These are phyloP conservation scores for Domatiomyces globalis DNA, from an alignment of 2,329 filamentous ascomycete genomes.

Conservation along the genomic window DNA sequence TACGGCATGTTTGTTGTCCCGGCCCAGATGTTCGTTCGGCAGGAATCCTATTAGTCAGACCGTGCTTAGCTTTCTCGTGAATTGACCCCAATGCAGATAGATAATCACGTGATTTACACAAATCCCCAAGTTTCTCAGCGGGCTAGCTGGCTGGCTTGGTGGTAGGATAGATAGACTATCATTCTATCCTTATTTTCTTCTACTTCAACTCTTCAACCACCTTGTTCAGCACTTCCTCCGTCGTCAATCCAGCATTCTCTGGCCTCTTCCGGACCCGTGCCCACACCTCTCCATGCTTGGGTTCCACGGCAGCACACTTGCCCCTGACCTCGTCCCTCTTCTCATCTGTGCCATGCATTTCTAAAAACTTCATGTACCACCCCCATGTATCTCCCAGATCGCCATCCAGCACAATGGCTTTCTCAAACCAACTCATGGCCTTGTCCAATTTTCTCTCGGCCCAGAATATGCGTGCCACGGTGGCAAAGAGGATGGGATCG, in stretches of 20 bases:
- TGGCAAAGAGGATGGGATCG: constrained; percentile 75
- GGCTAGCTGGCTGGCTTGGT: too few species aligned
- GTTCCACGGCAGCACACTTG: constrained; percentile 72
- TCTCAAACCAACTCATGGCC: constrained; percentile 94
- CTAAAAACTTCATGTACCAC: constrained; percentile 90
- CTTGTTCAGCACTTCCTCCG: constrained; percentile 69
- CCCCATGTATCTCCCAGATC: constrained; percentile 91
- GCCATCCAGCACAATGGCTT: constrained; percentile 73
- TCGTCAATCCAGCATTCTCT: constrained; percentile 56
- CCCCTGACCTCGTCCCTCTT: constrained; percentile 72
- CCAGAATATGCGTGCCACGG: constrained; percentile 93
- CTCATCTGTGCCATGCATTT: constrained; percentile 86
- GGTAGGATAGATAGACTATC: too few species aligned
- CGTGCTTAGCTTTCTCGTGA: neutral
- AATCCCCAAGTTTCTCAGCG: too few species aligned
- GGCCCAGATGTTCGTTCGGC: neutral
- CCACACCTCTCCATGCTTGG: constrained; percentile 87
- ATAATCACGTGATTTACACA: neutral
- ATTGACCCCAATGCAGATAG: neutral
- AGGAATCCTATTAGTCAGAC: neutral
- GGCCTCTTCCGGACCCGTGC: constrained; percentile 75
- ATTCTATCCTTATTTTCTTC: too few species aligned
- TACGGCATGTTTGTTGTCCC: neutral
- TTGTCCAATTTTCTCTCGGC: constrained; percentile 82
- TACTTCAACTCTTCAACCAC: constrained; percentile 47